Percentiles rank a stretch among this genome's conserved stretches.
Conservation (phyloP, 2,329 filamentous ascomycete species). For the Penicillium janthinellum region DNA sequence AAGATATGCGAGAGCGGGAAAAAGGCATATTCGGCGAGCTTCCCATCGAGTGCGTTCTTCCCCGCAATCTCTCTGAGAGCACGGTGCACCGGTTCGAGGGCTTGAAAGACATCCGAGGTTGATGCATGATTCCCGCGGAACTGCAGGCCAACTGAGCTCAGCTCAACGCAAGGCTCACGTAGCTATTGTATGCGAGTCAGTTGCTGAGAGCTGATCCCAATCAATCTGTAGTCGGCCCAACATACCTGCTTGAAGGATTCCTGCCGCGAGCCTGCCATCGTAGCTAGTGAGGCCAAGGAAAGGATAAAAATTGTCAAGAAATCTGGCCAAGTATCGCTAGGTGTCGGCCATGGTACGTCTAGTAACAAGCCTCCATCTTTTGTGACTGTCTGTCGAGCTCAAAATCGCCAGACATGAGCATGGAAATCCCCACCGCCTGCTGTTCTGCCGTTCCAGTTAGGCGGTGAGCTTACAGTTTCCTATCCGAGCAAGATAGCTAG, state of each 20-base stretch:
- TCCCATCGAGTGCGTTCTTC: slow-evolving; percentile 65
- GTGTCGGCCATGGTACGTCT: not conserved
- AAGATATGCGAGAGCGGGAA: slow-evolving; percentile 89
- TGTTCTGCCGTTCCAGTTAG: slow-evolving; percentile 27
- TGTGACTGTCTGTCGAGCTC: not conserved
- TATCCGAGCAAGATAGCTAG: slow-evolving; percentile 11
- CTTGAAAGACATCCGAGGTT: slow-evolving; percentile 50
- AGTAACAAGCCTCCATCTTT: slow-evolving; percentile 4
- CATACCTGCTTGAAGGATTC: slow-evolving; percentile 46
- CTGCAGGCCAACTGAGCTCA: slow-evolving; percentile 57
- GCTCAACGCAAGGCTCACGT: slow-evolving; percentile 60
- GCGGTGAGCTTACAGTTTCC: slow-evolving; percentile 24
- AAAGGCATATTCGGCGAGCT: slow-evolving; percentile 91
- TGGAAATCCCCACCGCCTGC: slow-evolving; percentile 22
- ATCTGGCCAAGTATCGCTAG: not conserved
- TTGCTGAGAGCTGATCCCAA: slow-evolving; percentile 23
- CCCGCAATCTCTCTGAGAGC: slow-evolving; percentile 44
- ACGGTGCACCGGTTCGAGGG: slow-evolving; percentile 49
- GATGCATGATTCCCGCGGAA: slow-evolving; percentile 51
- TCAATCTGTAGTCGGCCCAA: not conserved
- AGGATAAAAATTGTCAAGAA: not conserved
- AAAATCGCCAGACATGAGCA: not conserved
- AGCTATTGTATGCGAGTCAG: slow-evolving; percentile 43
- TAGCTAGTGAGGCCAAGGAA: not conserved
- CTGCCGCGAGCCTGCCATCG: slow-evolving; percentile 44